Conservation (phyloP, 164 flowering plant genomes). For the Nymphaea thermarum region DNA sequence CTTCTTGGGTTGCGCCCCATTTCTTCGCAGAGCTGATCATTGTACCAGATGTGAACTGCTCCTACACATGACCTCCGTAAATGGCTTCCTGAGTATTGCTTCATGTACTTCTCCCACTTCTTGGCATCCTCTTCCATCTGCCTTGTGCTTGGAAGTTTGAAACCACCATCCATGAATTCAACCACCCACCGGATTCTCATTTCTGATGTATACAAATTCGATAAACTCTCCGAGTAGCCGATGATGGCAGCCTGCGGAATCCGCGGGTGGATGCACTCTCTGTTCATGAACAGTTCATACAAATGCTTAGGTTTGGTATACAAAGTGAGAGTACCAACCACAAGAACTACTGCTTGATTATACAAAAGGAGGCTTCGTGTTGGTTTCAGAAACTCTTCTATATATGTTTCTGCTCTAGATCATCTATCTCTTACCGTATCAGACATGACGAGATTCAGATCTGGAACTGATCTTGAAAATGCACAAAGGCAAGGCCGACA, state of each 20-base stretch:
- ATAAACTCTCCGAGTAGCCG: conserved; percentile 39
- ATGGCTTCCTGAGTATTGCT: conserved; percentile 18
- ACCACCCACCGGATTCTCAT: conserved; percentile 48
- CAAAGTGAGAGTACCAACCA: no score
- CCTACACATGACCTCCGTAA: conserved; percentile 38
- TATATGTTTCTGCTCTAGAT: no score
- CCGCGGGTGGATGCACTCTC: conserved; percentile 40
- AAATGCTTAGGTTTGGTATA: neutral
- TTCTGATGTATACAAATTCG: conserved; percentile 51
- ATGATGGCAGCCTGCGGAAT: conserved; percentile 44
- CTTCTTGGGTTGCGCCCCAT: conserved; percentile 57
- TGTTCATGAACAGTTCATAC: conserved; percentile 1
- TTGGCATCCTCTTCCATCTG: conserved; percentile 42
- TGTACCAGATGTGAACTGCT: conserved; percentile 52
- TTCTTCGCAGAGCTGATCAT: conserved; percentile 61
- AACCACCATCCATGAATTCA: conserved; percentile 16
- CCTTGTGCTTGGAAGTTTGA: conserved; percentile 30
- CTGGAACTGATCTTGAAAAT: no score
- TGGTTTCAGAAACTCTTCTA: no score
- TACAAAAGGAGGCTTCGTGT: no score
- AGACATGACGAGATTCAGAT: no score
- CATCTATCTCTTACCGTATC: no score
- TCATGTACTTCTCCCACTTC: conserved; percentile 39
- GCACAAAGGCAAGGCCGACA: no score
- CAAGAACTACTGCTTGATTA: no score